A percentile compares a stretch with the other conserved stretches of the same genome.
phyloP scores from a whole-genome alignment of 805 yeast genomes.

The Osmozyma mogii region DNA sequence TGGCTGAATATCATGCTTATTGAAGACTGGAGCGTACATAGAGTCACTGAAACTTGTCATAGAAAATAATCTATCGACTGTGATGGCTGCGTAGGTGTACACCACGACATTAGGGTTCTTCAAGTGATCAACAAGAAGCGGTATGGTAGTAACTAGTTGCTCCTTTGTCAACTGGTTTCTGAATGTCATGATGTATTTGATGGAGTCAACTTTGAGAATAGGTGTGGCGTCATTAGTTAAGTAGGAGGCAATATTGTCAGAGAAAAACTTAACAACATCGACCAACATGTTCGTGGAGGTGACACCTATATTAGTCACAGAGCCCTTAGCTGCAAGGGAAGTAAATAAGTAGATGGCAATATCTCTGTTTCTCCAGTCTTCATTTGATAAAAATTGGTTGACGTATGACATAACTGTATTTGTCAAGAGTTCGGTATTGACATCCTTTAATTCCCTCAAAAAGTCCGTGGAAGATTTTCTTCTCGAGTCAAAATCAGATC shows the following conservation, averaged over 20 bases:
- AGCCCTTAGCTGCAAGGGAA: conserved; percentile 86
- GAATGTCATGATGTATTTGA: conserved; percentile 81
- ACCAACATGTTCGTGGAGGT: conserved; percentile 76
- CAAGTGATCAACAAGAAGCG: conserved; percentile 67
- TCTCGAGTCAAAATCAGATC: conserved; percentile 88
- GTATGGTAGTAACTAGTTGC: conserved; percentile 73
- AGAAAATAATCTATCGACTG: conserved; percentile 81
- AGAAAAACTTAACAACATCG: conserved; percentile 82
- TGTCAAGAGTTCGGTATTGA: conserved; percentile 68
- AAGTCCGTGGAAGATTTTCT: conserved; percentile 91
- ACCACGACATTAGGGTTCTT: conserved; percentile 59
- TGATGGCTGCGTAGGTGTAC: conserved; percentile 87
- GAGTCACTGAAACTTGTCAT: conserved; percentile 53
- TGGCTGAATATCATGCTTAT: conserved; percentile 62
- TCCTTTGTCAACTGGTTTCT: conserved; percentile 88
- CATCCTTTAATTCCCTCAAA: conserved; percentile 74
- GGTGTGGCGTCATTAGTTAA: conserved; percentile 59
- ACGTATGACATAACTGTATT: conserved; percentile 68
- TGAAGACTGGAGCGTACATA: conserved; percentile 53
- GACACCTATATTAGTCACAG: conserved; percentile 79
- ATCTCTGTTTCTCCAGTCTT: conserved; percentile 81
- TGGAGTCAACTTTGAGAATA: conserved; percentile 84
- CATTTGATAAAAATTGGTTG: conserved; percentile 44
- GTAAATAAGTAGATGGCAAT: conserved; percentile 80
- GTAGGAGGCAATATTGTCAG: conserved; percentile 75